These are phyloP conservation scores for Curvularia sp. DNA, from an alignment of 2,329 filamentous ascomycete species.

Conservation along the genomic window DNA sequence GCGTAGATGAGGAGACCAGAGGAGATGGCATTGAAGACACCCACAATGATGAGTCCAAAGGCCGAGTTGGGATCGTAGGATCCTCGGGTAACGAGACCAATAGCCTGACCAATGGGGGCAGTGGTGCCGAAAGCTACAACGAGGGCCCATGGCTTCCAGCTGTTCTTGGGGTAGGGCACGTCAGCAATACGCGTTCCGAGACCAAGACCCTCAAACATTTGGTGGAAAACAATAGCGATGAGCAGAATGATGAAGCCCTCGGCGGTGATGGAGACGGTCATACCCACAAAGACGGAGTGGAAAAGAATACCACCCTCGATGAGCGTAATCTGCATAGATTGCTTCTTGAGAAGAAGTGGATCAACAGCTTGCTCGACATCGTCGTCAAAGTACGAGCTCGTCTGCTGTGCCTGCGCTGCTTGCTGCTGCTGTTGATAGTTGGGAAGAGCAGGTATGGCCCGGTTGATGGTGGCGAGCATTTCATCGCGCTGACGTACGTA, in stretches of 20 bases:
- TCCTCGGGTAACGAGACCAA: slow-evolving; percentile 64
- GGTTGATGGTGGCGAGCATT: slow-evolving; percentile 63
- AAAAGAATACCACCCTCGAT: slow-evolving; percentile 69
- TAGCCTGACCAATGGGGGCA: slow-evolving; percentile 69
- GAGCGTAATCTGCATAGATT: slow-evolving; percentile 52
- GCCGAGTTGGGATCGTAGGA: slow-evolving; percentile 69
- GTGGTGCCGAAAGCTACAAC: slow-evolving; percentile 70
- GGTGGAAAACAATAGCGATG: slow-evolving; percentile 68
- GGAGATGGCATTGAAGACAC: slow-evolving; percentile 71
- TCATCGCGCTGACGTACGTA: slow-evolving; percentile 68
- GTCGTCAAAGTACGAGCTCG: slow-evolving; percentile 47
- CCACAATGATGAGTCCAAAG: slow-evolving; percentile 69
- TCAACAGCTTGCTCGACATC: slow-evolving; percentile 49
- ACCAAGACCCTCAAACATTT: slow-evolving; percentile 69
- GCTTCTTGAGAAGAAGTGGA: slow-evolving; percentile 49
- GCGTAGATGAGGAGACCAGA: slow-evolving; percentile 68
- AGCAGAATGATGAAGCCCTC: slow-evolving; percentile 66
- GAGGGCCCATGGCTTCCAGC: slow-evolving; percentile 66
- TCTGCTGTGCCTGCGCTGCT: slow-evolving; percentile 28
- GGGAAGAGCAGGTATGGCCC: slow-evolving; percentile 43
- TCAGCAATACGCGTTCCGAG: slow-evolving; percentile 67
- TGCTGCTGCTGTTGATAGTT: slow-evolving; percentile 41
- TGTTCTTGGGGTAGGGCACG: slow-evolving; percentile 65
- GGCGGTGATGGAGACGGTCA: slow-evolving; percentile 67
- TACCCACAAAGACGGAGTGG: slow-evolving; percentile 69